Base-by-base conservation (phyloP, 2,329 filamentous ascomycete species). In the Aspergillus oerlinghausenensis region DNA sequence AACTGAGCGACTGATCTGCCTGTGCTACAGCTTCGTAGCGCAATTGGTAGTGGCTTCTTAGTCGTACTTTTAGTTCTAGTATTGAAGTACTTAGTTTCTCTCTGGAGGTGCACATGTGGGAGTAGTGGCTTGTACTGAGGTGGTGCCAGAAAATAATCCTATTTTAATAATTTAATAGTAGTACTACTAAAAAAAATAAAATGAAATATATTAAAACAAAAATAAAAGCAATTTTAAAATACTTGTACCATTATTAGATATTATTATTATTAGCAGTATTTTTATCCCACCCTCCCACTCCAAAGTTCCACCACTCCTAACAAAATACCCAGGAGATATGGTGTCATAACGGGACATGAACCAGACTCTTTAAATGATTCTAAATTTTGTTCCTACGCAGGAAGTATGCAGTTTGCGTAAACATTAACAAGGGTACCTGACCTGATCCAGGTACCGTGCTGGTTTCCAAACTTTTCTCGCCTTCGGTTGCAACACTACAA, bases 1-100 rank as follows among this genome's bases (percentile, higher is more conserved):
- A 73, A 67, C 5, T 72, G 65, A 62, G 60, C 56, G 64, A 68
- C 62, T 69, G 69, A 72, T 72, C 69, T 71, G 65, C 70, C 52
- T 61, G 66, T 71, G 63, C 65, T 67, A 70, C 66, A 64, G 65
- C 62, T 62, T 67, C 60, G 64, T 60, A 66, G 66, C 61, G 64
- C 63, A 60, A 59, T 64, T 60, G 62, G 61, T 67, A 68, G 67
- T 65, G 55, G 55, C 53, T 59, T 54, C 65, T 67, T 61, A 63
- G 60, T 64, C 57, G 59, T 62, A 66, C 60, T 62, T 64, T 61
- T 62, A 60, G 59, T 57, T 47, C 54, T 58, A 52, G 55, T 28
- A 49, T 49, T 55, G 48, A 45, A 14, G 43, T 47, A 47, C 43
- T 47, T 47, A 26, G 43, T 56, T 59, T 56, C 52, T 55, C 29